Conservation (phyloP, 2,329 filamentous ascomycete species). For the Alternaria sp. region DNA sequence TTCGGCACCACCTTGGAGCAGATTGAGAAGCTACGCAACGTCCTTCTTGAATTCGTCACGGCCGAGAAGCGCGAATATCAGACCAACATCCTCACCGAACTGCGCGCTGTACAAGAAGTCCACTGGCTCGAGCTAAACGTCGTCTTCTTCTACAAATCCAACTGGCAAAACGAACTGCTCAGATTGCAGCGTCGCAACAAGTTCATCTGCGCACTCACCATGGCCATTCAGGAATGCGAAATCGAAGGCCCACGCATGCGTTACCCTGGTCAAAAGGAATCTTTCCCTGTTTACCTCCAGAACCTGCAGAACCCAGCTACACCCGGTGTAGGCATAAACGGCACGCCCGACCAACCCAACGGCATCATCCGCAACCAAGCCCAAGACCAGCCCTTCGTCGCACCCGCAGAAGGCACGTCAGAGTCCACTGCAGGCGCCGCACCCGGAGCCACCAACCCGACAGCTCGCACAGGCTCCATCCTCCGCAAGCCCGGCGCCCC, state of each 20-base stretch:
- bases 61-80: slow-evolving; percentile 91
- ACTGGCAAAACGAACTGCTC: slow-evolving; percentile 93
- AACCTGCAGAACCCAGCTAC: slow-evolving; percentile 59
- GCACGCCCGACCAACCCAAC: slow-evolving; percentile 56
- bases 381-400: slow-evolving; percentile 56
- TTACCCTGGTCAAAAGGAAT: slow-evolving; percentile 71
- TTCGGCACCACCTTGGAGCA: slow-evolving; percentile 86
- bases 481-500: slow-evolving; percentile 63
- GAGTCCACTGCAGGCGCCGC: slow-evolving; percentile 11
- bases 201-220: slow-evolving; percentile 91
- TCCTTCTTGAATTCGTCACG: slow-evolving; percentile 82
- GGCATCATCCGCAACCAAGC: slow-evolving; percentile 49
- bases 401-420: slow-evolving; percentile 38
- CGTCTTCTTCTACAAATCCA: slow-evolving; percentile 97
- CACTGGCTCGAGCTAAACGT: slow-evolving; percentile 89
- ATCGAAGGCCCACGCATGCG: slow-evolving; percentile 84
- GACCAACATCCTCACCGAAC: slow-evolving; percentile 83
- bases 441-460: slow-evolving; percentile 7
- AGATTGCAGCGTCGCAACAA: slow-evolving; percentile 91
- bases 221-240: slow-evolving; percentile 80
- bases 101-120: slow-evolving; percentile 80
- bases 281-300: slow-evolving; percentile 71
- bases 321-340: slow-evolving; percentile 54
- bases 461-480: slow-evolving; percentile 60
- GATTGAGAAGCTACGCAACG: slow-evolving; percentile 81